Conservation (phyloP, 371 early-diverging fungal species). For the Apophysomyces ossiformis region DNA sequence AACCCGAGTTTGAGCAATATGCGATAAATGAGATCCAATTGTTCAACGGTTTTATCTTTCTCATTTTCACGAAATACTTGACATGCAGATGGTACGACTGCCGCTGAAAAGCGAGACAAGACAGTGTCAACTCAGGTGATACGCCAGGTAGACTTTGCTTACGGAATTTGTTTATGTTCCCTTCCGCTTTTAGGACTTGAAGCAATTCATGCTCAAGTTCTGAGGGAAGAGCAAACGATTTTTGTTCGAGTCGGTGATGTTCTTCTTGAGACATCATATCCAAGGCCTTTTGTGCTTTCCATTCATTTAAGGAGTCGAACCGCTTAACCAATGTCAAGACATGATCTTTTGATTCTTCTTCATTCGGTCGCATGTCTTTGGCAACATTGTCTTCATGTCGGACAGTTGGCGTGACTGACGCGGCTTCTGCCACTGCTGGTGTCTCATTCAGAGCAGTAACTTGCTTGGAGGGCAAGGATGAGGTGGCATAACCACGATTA, state of each 20-base stretch:
- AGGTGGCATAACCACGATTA: slow-evolving; percentile 5
- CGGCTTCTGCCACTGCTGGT: not conserved
- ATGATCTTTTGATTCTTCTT: slow-evolving; percentile 16
- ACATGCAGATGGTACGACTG: not conserved
- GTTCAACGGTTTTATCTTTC: slow-evolving; percentile 46
- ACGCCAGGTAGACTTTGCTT: not conserved
- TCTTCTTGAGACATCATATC: slow-evolving; percentile 24
- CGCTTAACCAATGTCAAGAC: slow-evolving; percentile 21
- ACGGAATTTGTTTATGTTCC: slow-evolving; percentile 12
- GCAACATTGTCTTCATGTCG: not conserved
- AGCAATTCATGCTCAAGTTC: slow-evolving; percentile 32
- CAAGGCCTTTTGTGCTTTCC: slow-evolving; percentile 21
- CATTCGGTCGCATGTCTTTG: not conserved
- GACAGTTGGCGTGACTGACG: not conserved
- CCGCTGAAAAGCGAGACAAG: not conserved
- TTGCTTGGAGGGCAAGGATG: not conserved
- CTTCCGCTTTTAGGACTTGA: slow-evolving; percentile 20
- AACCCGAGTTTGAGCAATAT: slow-evolving; percentile 57
- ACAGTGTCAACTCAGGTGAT: not conserved
- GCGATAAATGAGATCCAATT: slow-evolving; percentile 57
- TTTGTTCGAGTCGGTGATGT: slow-evolving; percentile 1
- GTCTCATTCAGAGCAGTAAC: not conserved
- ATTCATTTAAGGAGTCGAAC: slow-evolving; percentile 24
- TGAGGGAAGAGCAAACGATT: slow-evolving; percentile 22
- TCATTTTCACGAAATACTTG: slow-evolving; percentile 17